These are phyloP conservation scores for Hondaea fermentalgiana DNA, from an alignment of 108 stramenopile genomes.

Conservation along the genomic window DNA sequence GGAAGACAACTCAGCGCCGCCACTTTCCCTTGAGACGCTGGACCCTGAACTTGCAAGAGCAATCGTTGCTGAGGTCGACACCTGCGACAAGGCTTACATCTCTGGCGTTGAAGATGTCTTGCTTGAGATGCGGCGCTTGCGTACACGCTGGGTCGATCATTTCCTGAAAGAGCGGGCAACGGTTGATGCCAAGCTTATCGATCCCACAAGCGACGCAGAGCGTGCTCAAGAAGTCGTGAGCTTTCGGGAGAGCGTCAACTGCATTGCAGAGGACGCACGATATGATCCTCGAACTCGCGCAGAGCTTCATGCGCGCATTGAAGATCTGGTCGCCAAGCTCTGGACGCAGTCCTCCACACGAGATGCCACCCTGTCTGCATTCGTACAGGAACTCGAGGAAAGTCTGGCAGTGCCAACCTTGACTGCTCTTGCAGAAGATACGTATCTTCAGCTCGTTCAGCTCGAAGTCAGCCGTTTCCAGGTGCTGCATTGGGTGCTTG, in stretches of 20 bases:
- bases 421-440: neutral
- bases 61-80: neutral
- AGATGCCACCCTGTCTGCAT: neutral
- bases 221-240: neutral
- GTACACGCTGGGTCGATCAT: neutral
- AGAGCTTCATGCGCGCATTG: neutral
- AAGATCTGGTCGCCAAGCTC: neutral
- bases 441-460: neutral
- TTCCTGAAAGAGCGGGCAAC: neutral
- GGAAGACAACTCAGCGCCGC: neutral
- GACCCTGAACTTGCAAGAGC: neutral
- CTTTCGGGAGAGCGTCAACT: neutral
- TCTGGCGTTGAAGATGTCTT: neutral
- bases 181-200: neutral
- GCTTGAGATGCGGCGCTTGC: neutral
- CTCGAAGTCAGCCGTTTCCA: neutral
- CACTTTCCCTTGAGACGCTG: neutral
- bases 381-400: neutral
- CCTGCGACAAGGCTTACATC: neutral
- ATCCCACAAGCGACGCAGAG: neutral
- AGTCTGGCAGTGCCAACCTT: neutral
- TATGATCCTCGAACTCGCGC: neutral
- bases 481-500: neutral
- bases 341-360: neutral
- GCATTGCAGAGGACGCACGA: neutral